Evolutionary conservation across 139 green algal species (phyloP), one percentile per base, ranked within the genome.

Genomic region (Ettlia oleoabundans): DNA sequence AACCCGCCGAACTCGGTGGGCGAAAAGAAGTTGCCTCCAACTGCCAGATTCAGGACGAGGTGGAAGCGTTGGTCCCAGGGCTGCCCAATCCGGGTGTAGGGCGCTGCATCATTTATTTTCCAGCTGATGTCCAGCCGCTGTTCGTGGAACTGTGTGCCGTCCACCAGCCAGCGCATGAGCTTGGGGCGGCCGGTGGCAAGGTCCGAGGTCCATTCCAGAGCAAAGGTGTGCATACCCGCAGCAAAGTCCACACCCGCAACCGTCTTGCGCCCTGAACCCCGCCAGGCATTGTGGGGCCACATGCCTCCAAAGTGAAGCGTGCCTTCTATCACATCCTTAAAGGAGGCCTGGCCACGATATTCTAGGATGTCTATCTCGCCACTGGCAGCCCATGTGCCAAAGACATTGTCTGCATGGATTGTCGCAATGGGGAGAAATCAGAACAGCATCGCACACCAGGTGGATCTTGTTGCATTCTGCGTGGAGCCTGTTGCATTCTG

Each of bases 311-410:
- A 85, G 38, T 85, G 80, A 32, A 85, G 75, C 13, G 64, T 74
- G 24, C 67, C 80, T 35, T 82, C 33, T 18, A 65, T 1, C 19
- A 62, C 82, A 51, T 53, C 52, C 0, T 73, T 61, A 7, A 69
- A 33, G 32, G 69, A 30, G 18, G 30, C 22, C 70, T 78, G 70
- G 1, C 70, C 70, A 15, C 47, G 10, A 15, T 21, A n/a, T 32
- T 85, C 68, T 32, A 82, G 32, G 15, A 85, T 67, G 76, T 85
- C 80, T 10, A 85, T 85, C 62, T 85, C 68, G 5, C 80, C 80
- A 18, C 38, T 67, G 58, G 63, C 61, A 19, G 80, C 80, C 81
- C 80, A 85, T 7, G 61, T 53, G 53, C 80, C 80, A 37, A 82
- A 85, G 38, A 61, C 24, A 3, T 76, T 33, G 68, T 76, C 68